Evolutionary conservation across 2,329 filamentous ascomycete genomes (phyloP), one percentile per base, ranked within the genome.

Genomic region (Pseudogymnoascus pannorum): DNA sequence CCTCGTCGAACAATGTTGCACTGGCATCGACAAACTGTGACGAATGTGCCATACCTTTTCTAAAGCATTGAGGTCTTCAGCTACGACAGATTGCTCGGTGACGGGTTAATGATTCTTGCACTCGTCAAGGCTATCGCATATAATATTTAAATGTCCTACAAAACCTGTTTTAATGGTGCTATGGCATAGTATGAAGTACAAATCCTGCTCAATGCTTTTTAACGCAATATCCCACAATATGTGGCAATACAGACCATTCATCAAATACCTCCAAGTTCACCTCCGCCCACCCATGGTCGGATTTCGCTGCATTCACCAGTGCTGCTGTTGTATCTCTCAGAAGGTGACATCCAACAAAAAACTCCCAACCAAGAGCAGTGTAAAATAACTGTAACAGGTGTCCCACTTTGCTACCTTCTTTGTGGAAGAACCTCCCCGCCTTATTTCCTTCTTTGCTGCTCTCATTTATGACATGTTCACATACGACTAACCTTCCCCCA

Each of bases 161-260:
- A 36, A 16, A 36, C 35, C 16, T 36, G n/a, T 36, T 16, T 36
- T 36, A 3, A 16, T 2, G 5, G 35, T 36, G 35, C 35, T 36
- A 9, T 36, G 16, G 6, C 35, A 36, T 36, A 16, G 14, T 38
- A 38, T 38, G n/a, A 18, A 9, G 4, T 38, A 18, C 36, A 7
- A 16, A 14, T 38, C 36, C n/a, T 38, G n/a, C 14, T 38, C 9
- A 38, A 38, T 8, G 36, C 36, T 38, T 42, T 44, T 61, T 61
- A 26, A 61, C 59, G n/a, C 54, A 57, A 8, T 26, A 29, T n/a
- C 59, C 59, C 2, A 38, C 12, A 14, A 54, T 31, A 38, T 57
- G 57, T 29, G 59, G 44, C 12, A 61, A 14, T 18, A 38, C 36
- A 5, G 36, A 18, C 36, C 36, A 38, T 8, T 38, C 36, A n/a